phyloP scores from a whole-genome alignment of 1,284 basidiomycete genomes.

The Tylopilus orsonianus region DNA sequence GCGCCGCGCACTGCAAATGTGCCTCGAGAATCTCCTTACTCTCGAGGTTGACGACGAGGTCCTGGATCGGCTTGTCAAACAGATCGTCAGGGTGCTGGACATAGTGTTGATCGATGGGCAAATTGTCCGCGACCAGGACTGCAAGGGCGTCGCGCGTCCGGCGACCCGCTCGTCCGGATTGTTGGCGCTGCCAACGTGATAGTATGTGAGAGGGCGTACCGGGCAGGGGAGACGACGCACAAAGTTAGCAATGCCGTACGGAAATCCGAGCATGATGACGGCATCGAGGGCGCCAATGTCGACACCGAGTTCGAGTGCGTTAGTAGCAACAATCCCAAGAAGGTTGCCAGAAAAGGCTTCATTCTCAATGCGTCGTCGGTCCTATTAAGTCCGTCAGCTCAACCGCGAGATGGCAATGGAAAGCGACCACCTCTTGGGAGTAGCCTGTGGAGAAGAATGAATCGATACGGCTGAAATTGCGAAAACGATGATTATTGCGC shows the following conservation, averaged over 20 bases:
- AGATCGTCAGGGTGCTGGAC: conserved; percentile 70
- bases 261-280: conserved; percentile 89
- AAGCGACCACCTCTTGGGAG: conserved; percentile 46
- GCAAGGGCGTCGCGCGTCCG: conserved; percentile 82
- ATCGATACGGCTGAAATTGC: not conserved
- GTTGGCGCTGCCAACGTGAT: conserved; percentile 61
- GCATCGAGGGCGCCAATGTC: conserved; percentile 89
- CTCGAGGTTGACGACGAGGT: conserved; percentile 72
- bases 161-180: conserved; percentile 87
- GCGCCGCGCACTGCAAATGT: conserved; percentile 86
- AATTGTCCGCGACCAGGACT: conserved; percentile 71
- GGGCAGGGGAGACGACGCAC: conserved; percentile 40
- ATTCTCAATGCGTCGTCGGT: conserved; percentile 80
- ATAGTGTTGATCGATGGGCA: conserved; percentile 81
- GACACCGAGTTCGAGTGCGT: conserved; percentile 88
- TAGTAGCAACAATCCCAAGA: conserved; percentile 88
- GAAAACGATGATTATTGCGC: conserved; percentile 7
- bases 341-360: conserved; percentile 85
- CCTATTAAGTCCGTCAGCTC: conserved; percentile 42
- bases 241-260: conserved; percentile 74
- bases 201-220: not conserved
- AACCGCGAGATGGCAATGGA: conserved; percentile 13
- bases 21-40: conserved; percentile 80
- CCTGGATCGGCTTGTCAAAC: conserved; percentile 61
- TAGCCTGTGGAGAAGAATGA: conserved; percentile 44